phyloP scores from a whole-genome alignment of 768 basidiomycete genomes.

The Mycena galopus region DNA sequence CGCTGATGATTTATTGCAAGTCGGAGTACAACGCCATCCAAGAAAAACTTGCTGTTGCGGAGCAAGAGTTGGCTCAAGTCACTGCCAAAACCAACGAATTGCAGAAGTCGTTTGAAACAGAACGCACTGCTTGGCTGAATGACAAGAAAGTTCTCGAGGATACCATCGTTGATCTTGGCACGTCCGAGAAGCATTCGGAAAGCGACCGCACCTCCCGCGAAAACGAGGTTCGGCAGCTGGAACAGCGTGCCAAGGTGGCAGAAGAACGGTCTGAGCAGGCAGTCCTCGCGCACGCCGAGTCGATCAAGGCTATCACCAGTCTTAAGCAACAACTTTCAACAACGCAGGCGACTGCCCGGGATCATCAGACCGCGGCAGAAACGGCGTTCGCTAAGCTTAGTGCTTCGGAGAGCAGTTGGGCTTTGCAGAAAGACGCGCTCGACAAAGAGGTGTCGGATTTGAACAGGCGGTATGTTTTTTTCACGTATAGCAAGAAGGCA shows the following conservation, averaged over 20 bases:
- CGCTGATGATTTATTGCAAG: background rate
- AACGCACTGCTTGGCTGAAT: constrained; percentile 76
- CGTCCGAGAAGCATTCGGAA: constrained; percentile 77
- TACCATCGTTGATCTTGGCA: constrained; percentile 84
- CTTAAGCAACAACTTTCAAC: constrained; percentile 73
- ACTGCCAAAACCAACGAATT: constrained; percentile 66
- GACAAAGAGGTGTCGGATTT: constrained; percentile 85
- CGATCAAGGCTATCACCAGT: constrained; percentile 77
- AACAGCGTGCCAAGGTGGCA: constrained; percentile 81
- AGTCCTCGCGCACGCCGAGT: constrained; percentile 87
- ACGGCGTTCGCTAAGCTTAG: constrained; percentile 81
- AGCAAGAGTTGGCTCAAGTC: constrained; percentile 66
- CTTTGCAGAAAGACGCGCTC: constrained; percentile 79
- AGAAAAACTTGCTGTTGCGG: constrained; percentile 67
- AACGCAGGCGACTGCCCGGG: constrained; percentile 66
- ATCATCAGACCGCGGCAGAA: constrained; percentile 72
- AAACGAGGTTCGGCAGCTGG: constrained; percentile 73
- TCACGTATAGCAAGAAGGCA: background rate
- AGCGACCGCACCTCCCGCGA: constrained; percentile 74
- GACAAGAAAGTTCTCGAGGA: constrained; percentile 89
- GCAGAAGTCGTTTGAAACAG: constrained; percentile 75
- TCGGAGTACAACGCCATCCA: constrained; percentile 59
- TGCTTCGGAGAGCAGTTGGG: constrained; percentile 85
- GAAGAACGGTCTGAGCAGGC: constrained; percentile 87
- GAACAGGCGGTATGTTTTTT: constrained; percentile 68